Conservation (phyloP, 1,139 yeast species). For the Ashbya aceris region DNA sequence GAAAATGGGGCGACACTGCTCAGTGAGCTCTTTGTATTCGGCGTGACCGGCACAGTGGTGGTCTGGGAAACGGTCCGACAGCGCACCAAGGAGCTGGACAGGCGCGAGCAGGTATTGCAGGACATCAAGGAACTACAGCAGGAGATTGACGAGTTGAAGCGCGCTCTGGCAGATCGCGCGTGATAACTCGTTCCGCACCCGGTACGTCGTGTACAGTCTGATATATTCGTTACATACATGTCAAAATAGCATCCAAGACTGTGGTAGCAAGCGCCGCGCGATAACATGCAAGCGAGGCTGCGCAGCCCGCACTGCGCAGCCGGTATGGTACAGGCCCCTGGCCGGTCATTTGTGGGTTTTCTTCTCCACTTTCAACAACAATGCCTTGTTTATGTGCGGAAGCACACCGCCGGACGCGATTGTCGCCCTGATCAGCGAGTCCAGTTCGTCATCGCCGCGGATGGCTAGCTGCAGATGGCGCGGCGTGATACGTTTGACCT, state of each 20-base stretch:
- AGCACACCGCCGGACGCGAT: slow-evolving; percentile 99
- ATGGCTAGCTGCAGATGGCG: slow-evolving; percentile 97
- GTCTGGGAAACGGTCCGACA: slow-evolving; percentile 65
- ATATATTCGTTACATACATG: too few species aligned
- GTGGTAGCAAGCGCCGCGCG: too few species aligned
- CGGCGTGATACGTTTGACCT: slow-evolving; percentile 97
- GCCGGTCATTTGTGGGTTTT: slow-evolving; percentile 35
- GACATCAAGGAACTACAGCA: slow-evolving; percentile 61
- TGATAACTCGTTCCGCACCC: too few species aligned
- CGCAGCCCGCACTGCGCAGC: too few species aligned
- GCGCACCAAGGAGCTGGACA: slow-evolving; percentile 50
- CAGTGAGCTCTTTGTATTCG: slow-evolving; percentile 67
- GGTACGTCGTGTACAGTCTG: too few species aligned
- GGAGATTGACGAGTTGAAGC: slow-evolving; percentile 56
- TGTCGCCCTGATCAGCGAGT: slow-evolving; percentile 90
- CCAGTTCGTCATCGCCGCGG: slow-evolving; percentile 98
- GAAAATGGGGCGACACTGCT: slow-evolving; percentile 76
- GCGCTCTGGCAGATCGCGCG: neutral
- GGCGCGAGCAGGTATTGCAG: slow-evolving; percentile 57
- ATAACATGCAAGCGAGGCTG: too few species aligned
- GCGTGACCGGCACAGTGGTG: slow-evolving; percentile 80
- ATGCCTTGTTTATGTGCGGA: slow-evolving; percentile 93
- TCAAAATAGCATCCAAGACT: too few species aligned
- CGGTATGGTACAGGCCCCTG: too few species aligned
- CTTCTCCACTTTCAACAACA: slow-evolving; percentile 86